phyloP scores from a whole-genome alignment of 148 eudicot genomes.

The Fagopyrum homotropicum region DNA sequence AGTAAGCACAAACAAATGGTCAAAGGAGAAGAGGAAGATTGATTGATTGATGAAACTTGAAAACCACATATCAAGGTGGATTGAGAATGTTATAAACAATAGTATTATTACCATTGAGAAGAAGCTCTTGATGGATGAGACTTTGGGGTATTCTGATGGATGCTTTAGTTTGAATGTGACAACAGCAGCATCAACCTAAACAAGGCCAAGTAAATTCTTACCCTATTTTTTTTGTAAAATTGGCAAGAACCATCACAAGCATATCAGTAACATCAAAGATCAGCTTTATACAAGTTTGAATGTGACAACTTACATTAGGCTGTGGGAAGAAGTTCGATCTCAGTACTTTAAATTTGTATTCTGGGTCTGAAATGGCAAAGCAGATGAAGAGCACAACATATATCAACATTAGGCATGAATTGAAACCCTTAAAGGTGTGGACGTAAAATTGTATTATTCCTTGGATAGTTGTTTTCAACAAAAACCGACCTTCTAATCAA shows the following conservation, averaged over 20 bases:
- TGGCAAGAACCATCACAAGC: neutral
- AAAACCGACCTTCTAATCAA: neutral
- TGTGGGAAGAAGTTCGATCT: slow-evolving; percentile 81
- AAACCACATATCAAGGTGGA: neutral
- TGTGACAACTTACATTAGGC: slow-evolving; percentile 68
- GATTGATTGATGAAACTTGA: slow-evolving; percentile 2
- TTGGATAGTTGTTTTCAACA: neutral
- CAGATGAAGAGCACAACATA: neutral
- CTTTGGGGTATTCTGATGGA: slow-evolving; percentile 59
- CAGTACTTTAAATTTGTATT: slow-evolving; percentile 76
- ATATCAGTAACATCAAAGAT: neutral
- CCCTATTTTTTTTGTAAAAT: neutral
- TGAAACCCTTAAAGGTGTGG: neutral
- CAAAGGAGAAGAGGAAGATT: neutral
- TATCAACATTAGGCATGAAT: neutral
- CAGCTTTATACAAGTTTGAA: neutral
- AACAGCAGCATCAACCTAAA: slow-evolving; percentile 93
- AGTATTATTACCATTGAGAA: slow-evolving; percentile 57
- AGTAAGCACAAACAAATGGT: neutral
- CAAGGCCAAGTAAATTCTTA: neutral
- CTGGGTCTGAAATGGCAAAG: slow-evolving; percentile 51
- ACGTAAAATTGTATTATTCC: neutral
- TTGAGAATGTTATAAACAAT: neutral
- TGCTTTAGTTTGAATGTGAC: slow-evolving; percentile 70
- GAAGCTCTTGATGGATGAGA: slow-evolving; percentile 76